A percentile compares a stretch with the other conserved stretches of the same genome.
Conservation (phyloP, 805 yeast genomes). For the Schwanniomyces vanrijiae region DNA sequence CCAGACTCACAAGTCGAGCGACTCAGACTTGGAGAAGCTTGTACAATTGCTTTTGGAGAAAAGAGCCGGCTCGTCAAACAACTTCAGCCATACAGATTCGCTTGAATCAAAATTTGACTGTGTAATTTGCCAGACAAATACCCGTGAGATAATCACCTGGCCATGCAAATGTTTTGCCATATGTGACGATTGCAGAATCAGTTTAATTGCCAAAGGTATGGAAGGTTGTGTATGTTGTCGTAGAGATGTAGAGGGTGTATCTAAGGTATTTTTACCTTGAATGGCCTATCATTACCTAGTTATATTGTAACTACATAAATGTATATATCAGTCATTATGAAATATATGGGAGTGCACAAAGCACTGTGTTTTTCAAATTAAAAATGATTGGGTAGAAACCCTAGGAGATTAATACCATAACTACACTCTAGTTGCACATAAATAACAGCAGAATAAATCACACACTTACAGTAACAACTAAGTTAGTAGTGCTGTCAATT, state of each 20-base stretch:
- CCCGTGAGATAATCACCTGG: conserved; percentile 82
- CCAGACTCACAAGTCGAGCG: neutral
- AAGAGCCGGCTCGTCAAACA: neutral
- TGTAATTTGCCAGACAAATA: conserved; percentile 77
- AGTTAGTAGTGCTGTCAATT: neutral
- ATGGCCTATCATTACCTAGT: neutral
- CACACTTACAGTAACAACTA: neutral
- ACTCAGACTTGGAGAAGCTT: conserved; percentile 4
- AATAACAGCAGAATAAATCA: neutral
- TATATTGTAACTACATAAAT: neutral
- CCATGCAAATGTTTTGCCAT: conserved; percentile 89
- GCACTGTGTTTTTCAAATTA: neutral
- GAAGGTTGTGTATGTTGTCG: conserved; percentile 86
- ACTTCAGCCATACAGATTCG: conserved; percentile 20
- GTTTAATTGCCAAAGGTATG: conserved; percentile 70
- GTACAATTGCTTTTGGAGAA: conserved; percentile 10
- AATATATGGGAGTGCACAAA: conserved; percentile 1
- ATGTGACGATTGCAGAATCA: conserved; percentile 79
- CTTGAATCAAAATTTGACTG: conserved; percentile 48
- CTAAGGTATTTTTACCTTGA: conserved; percentile 59
- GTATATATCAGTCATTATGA: neutral
- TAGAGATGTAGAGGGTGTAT: conserved; percentile 64
- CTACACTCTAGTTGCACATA: neutral
- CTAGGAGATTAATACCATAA: neutral
- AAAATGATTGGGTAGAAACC: conserved; percentile 1